Conservation (phyloP, 2,329 filamentous ascomycete species). For the Sporothrix pseudoabietina region DNA sequence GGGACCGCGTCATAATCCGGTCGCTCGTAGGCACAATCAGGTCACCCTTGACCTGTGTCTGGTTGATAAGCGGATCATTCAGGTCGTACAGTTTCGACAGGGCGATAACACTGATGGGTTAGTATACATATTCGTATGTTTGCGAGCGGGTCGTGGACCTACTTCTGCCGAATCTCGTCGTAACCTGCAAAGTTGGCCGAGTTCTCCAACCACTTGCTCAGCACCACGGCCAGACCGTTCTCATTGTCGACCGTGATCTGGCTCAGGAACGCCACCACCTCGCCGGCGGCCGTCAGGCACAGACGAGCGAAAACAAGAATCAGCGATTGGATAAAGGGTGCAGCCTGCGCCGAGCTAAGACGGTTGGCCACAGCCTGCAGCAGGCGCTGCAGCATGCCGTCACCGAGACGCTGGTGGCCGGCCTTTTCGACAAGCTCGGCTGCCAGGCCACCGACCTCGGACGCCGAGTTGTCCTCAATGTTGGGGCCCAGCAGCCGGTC, state of each 20-base stretch:
- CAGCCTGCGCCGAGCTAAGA: slow-evolving; percentile 77
- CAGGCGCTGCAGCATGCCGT: slow-evolving; percentile 78
- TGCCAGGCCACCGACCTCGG: slow-evolving; percentile 93
- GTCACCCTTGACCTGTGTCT: slow-evolving; percentile 88
- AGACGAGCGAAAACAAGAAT: slow-evolving; percentile 94
- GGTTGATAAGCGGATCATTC: slow-evolving; percentile 75
- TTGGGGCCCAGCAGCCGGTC: slow-evolving; percentile 81
- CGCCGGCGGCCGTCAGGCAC: slow-evolving; percentile 78
- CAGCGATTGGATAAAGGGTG: slow-evolving; percentile 91
- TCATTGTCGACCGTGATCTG: slow-evolving; percentile 77
- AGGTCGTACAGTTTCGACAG: slow-evolving; percentile 88
- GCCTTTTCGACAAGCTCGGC: slow-evolving; percentile 95
- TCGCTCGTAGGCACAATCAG: slow-evolving; percentile 78
- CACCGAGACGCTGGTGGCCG: slow-evolving; percentile 85
- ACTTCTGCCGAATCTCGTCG: slow-evolving; percentile 96
- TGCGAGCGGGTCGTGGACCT: slow-evolving; percentile 40
- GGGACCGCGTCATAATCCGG: slow-evolving; percentile 90
- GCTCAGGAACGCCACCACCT: slow-evolving; percentile 89
- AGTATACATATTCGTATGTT: background rate
- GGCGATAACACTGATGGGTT: slow-evolving; percentile 71
- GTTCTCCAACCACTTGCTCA: slow-evolving; percentile 96
- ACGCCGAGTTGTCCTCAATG: slow-evolving; percentile 90
- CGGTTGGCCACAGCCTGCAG: slow-evolving; percentile 85
- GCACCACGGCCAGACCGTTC: slow-evolving; percentile 83
- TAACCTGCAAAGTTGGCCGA: slow-evolving; percentile 97